Evolutionary conservation across 108 stramenopile species (phyloP).

Genomic region (Pseudonitzschia delicatissima): DNA sequence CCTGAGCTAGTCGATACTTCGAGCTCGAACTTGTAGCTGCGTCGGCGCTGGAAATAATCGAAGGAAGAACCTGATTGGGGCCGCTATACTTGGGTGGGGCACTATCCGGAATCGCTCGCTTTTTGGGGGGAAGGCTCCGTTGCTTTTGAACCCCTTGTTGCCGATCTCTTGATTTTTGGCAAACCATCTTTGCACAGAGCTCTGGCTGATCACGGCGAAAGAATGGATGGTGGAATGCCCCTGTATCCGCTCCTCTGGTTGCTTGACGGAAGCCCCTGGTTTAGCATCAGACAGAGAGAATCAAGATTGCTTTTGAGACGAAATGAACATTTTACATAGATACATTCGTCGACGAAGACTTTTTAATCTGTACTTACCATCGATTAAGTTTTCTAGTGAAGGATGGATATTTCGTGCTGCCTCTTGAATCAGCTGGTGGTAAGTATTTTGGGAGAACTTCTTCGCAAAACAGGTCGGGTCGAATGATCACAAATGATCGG

Average conservation of each 20-base stretch:
- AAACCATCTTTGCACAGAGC: conserved; percentile 67
- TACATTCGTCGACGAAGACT: background rate
- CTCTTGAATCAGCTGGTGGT: conserved; percentile 45
- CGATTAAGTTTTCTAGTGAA: conserved; percentile 80
- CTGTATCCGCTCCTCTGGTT: conserved; percentile 74
- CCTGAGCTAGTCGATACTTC: background rate
- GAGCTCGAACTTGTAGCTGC: background rate
- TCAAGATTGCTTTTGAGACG: background rate
- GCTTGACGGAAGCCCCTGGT: conserved; percentile 77
- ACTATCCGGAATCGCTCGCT: conserved; percentile 1
- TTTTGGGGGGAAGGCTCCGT: conserved; percentile 20
- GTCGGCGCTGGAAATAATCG: background rate
- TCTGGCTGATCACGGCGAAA: conserved; percentile 66
- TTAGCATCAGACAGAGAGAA: background rate
- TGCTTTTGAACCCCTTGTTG: conserved; percentile 11
- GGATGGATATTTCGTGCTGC: conserved; percentile 68
- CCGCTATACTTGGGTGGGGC: background rate
- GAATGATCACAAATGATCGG: conserved; percentile 67
- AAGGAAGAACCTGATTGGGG: too few relatives aligned
- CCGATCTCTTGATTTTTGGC: conserved; percentile 59
- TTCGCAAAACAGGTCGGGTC: conserved; percentile 73
- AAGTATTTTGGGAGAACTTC: conserved; percentile 71
- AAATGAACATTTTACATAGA: background rate
- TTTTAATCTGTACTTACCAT: conserved; percentile 44
- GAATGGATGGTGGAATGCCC: conserved; percentile 75